A percentile compares a stretch with the other conserved stretches of the same genome.
Evolutionary conservation across 2,329 filamentous ascomycete species (phyloP).

Genomic region (Penicillium decumbens): DNA sequence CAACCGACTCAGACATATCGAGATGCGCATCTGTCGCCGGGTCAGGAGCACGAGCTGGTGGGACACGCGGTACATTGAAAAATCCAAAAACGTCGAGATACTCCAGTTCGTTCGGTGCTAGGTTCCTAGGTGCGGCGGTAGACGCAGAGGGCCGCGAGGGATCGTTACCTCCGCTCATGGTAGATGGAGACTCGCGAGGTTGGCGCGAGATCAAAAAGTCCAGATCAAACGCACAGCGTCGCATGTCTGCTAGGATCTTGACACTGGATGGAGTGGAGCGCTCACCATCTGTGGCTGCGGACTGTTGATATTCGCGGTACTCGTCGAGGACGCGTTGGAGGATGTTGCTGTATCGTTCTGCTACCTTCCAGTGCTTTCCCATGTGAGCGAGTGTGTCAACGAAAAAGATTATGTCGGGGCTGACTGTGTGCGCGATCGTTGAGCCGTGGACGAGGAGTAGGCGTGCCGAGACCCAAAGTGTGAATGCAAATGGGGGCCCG

Average conservation of each 20-base stretch:
- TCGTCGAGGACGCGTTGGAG: conserved; percentile 81
- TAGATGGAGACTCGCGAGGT: conserved; percentile 48
- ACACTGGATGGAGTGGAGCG: conserved; percentile 76
- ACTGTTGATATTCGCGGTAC: conserved; percentile 70
- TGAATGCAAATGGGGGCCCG: conserved; percentile 86
- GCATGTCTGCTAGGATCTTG: conserved; percentile 85
- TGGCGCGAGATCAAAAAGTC: conserved; percentile 85
- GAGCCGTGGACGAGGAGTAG: conserved; percentile 84
- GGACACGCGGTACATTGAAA: conserved; percentile 80
- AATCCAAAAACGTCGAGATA: conserved; percentile 92
- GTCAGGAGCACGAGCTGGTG: conserved; percentile 36
- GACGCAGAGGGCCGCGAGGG: conserved; percentile 1
- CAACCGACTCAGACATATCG: conserved; percentile 25
- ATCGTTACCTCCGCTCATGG: conserved; percentile 25
- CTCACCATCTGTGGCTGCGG: conserved; percentile 57
- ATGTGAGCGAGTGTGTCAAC: conserved; percentile 76
- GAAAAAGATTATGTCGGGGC: conserved; percentile 73
- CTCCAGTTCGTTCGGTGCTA: conserved; percentile 76
- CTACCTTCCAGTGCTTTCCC: conserved; percentile 80
- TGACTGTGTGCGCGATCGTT: conserved; percentile 78
- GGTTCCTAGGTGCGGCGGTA: conserved; percentile 55
- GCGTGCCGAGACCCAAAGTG: conserved; percentile 84
- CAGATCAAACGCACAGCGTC: conserved; percentile 81
- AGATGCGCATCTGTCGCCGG: conserved; percentile 22
- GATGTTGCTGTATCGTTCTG: conserved; percentile 72